phyloP scores from a whole-genome alignment of 2,329 filamentous ascomycete species.

The Fragosphaeria purpurea region DNA sequence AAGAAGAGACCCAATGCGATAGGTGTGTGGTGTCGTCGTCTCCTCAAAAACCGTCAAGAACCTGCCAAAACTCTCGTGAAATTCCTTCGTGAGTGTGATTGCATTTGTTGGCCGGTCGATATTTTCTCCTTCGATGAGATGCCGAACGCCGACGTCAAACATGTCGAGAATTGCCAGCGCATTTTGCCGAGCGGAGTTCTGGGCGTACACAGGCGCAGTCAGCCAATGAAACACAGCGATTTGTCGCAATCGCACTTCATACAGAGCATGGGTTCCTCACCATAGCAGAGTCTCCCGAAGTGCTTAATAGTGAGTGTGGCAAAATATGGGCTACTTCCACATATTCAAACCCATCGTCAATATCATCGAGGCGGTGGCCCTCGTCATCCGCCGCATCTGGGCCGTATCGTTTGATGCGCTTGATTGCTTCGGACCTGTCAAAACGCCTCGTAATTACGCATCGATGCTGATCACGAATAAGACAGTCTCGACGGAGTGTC shows the following conservation, averaged over 20 bases:
- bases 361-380: neutral
- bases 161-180: constrained; percentile 2
- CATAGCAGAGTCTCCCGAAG: neutral
- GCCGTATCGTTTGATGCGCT: neutral
- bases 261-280: neutral
- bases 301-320: neutral
- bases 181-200: neutral
- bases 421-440: neutral
- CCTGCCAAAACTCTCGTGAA: neutral
- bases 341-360: neutral
- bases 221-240: neutral
- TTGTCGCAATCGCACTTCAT: no score
- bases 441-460: constrained; percentile 1
- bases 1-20: neutral
- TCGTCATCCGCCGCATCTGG: neutral
- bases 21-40: neutral
- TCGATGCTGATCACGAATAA: constrained; percentile 1
- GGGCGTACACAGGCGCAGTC: no score
- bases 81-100: neutral
- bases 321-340: constrained; percentile 1
- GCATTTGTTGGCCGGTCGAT: constrained; percentile 3
- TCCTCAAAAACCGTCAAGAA: neutral
- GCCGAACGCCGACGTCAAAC: constrained; percentile 1
- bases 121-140: neutral
- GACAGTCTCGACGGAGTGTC: neutral